Base-by-base conservation (phyloP, 768 basidiomycete species). In the Phanerochaete sordida region DNA sequence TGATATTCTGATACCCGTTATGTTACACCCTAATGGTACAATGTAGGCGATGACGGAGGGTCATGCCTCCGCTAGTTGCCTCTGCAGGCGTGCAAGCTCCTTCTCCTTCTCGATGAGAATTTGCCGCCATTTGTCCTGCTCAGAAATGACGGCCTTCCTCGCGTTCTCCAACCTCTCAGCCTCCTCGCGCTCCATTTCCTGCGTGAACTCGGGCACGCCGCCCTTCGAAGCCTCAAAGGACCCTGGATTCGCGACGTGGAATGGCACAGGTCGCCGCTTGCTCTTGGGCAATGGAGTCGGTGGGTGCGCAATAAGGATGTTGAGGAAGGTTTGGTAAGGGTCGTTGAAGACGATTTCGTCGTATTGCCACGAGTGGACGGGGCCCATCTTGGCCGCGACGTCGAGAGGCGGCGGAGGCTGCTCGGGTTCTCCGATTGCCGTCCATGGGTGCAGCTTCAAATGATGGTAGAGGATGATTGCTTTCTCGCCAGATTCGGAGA, bases 311-410 rank as follows among this genome's bases (percentile, higher is more conserved):
- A 86, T 88, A 54, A 98, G 82, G 52, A 90, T 79, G 65, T 86
- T 84, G 62, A 97, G 82, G 75, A 98, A 95, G 37, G 86, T 80
- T 60, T 91, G 87, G 63, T 88, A 93, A 1, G 97, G 97, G 66
- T 98, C 96, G 69, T 87, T 84, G 75, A 99, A 98, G 54, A 98
- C 93, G 63, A 98, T 83, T 75, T 99, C 97, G 74, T 98, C 96
- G 75, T 98, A 98, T 68, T 98, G 96, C 95, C 96, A 99, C 0
- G 93, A 91, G 71, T 97, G 91, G 28, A 99, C 93, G 0, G 91
- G 90, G 0, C 87, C 88, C 27, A 80, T 68, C 67, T 85, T 86
- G 68, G 84, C 78, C 1, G 89, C 87, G 24, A 79, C 79, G 16
- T 89, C 87, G 8, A 86, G 78, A 21, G 61, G 56, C 3, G 39